These are phyloP conservation scores for Panicum miliaceum DNA, from an alignment of 176 grass and related monocot species.

Conservation along the genomic window DNA sequence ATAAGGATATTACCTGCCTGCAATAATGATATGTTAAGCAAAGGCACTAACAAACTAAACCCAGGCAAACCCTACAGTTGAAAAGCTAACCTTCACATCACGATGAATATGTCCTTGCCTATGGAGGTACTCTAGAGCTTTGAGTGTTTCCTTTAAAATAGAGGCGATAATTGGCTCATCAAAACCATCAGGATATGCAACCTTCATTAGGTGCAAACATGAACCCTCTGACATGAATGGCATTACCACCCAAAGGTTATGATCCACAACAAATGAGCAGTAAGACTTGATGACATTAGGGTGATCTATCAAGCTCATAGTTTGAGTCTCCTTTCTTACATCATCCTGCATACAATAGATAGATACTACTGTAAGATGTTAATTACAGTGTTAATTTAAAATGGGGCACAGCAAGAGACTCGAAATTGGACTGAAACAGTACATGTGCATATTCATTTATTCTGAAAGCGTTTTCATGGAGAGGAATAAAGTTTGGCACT, in stretches of 20 bases:
- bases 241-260: conserved; percentile 95
- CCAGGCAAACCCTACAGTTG: background rate
- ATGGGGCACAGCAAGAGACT: background rate
- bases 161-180: conserved; percentile 88
- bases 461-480: background rate
- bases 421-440: background rate
- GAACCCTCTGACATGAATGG: conserved; percentile 98
- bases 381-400: background rate
- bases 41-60: conserved; percentile 5
- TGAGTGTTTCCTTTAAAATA: conserved; percentile 96
- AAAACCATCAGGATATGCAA: conserved; percentile 88
- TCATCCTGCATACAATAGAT: conserved; percentile 65
- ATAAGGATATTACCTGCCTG: conserved; percentile 99
- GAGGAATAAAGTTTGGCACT: background rate
- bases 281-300: conserved; percentile 88
- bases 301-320: conserved; percentile 98
- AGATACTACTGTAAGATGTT: conserved; percentile 17
- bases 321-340: conserved; percentile 88
- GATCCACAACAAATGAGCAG: conserved; percentile 92
- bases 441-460: background rate
- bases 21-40: conserved; percentile 37
- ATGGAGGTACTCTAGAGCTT: conserved; percentile 96
- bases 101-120: conserved; percentile 98
- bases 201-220: conserved; percentile 97
- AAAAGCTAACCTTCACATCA: conserved; percentile 79